Evolutionary conservation across 495 filamentous ascomycete species (phyloP), one percentile per base, ranked within the genome.

Genomic region (Hyaloscypha variabilis): DNA sequence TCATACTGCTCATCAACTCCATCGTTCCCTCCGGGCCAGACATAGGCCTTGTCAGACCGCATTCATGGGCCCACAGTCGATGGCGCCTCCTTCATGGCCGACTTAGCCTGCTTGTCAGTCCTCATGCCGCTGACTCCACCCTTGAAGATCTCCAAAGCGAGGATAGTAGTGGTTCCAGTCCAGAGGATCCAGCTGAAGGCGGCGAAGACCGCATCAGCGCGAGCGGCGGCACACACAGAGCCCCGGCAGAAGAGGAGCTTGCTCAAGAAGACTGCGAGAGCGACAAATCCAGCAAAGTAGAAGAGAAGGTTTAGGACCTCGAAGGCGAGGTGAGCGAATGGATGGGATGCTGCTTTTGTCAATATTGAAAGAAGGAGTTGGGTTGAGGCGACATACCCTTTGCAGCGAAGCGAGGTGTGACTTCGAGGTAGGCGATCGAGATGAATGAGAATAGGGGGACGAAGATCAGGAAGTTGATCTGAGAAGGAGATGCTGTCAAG

Each of bases 211-310:
- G 78, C 74, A 64, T 77, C 76, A 25, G 82, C 82, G 46, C 77
- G 78, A 8, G 81, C 82, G 8, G 78, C 75, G 21, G 71, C 72
- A 74, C 83, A 85, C 6, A 83, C 80, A 52, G 70, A 73, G 42
- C 82, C 82, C 24, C 78, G 75, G 75, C 83, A 85, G 76, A 82
- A 83, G 69, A 79, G 74, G 29, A 84, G 75, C 46, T 82, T 73
- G 58, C 79, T 79, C 54, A 94, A 76, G 74, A 87, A 88, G 6
- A 86, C 87, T 6, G 85, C 83, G 24, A 93, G 78, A 0, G 90
- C 90, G 71, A 93, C 82, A 74, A 90, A 93, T 36, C 90, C 91
- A 1, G 87, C 81, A 76, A 97, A 90, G 90, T 90, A 94, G 81
- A 95, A 91, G 60, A 94, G 76, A 75, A 85, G 84, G 59, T 91